phyloP scores from a whole-genome alignment of 2,329 filamentous ascomycete species.

The Pseudocercospora vitis region DNA sequence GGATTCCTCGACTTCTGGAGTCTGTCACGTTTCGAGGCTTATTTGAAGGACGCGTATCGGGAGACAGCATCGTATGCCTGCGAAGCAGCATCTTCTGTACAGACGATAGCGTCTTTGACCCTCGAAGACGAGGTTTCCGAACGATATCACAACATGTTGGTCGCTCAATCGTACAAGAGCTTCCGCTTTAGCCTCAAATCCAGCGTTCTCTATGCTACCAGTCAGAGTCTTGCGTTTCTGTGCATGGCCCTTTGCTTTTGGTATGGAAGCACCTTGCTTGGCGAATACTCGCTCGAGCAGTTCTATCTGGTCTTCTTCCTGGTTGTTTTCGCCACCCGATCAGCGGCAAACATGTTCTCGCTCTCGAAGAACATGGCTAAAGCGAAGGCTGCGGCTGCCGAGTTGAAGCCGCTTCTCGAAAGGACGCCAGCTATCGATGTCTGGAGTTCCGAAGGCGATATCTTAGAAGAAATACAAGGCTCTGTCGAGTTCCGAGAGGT shows the following conservation, averaged over 20 bases:
- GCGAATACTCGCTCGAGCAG: conserved; percentile 36
- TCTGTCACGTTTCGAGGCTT: conserved; percentile 8
- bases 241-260: conserved; percentile 33
- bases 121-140: conserved; percentile 29
- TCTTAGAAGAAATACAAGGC: conserved; percentile 12
- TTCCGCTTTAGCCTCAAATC: conserved; percentile 22
- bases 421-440: conserved; percentile 10
- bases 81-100: conserved; percentile 30
- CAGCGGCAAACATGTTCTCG: conserved; percentile 64
- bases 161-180: conserved; percentile 26
- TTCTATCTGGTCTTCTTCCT: conserved; percentile 61
- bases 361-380: conserved; percentile 48
- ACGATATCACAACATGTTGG: conserved; percentile 28
- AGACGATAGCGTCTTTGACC: conserved; percentile 31
- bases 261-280: conserved; percentile 33
- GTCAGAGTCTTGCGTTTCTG: conserved; percentile 30
- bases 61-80: conserved; percentile 25
- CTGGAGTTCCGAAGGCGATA: conserved; percentile 36
- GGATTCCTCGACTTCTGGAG: conserved; percentile 49
- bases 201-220: conserved; percentile 28
- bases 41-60: conserved; percentile 14
- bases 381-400: conserved; percentile 31
- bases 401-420: conserved; percentile 12
- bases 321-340: conserved; percentile 65
- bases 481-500: conserved; percentile 59